A percentile compares a stretch with the other conserved stretches of the same genome.
Conservation (phyloP, 805 yeast species). For the Dipodascus geniculatus region DNA sequence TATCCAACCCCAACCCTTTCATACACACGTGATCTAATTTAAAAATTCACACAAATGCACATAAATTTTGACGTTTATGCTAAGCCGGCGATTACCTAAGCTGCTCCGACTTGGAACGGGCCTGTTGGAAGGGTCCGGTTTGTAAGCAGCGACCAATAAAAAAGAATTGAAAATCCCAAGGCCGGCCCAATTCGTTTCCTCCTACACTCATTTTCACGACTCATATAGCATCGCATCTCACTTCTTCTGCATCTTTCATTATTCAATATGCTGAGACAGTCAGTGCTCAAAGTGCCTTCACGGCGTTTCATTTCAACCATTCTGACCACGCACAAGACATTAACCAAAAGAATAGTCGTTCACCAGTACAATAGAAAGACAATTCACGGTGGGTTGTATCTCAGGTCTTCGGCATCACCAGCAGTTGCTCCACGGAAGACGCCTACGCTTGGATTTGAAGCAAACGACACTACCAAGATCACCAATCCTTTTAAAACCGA, state of each 20-base stretch:
- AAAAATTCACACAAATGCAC: too few relatives aligned
- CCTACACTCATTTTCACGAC: not conserved
- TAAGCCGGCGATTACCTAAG: too few relatives aligned
- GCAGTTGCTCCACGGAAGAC: not conserved
- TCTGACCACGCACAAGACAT: not conserved
- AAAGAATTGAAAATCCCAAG: not conserved
- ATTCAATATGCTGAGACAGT: not conserved
- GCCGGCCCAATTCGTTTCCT: not conserved
- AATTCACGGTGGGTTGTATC: not conserved
- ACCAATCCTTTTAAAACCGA: conserved; percentile 24
- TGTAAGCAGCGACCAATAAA: not conserved
- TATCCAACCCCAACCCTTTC: too few relatives aligned
- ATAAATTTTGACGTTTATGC: too few relatives aligned
- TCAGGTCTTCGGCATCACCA: not conserved
- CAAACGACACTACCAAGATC: conserved; percentile 8
- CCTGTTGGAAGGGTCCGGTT: not conserved
- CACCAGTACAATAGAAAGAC: not conserved
- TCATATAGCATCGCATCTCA: too few relatives aligned
- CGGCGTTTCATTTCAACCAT: not conserved
- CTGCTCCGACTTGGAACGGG: too few relatives aligned
- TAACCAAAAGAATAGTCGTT: not conserved
- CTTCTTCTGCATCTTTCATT: too few relatives aligned
- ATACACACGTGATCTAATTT: too few relatives aligned
- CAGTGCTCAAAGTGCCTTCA: not conserved
- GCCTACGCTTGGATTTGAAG: conserved; percentile 15